Conservation (phyloP, 1,284 basidiomycete species). For the Apiotrichum veenhuisii region DNA sequence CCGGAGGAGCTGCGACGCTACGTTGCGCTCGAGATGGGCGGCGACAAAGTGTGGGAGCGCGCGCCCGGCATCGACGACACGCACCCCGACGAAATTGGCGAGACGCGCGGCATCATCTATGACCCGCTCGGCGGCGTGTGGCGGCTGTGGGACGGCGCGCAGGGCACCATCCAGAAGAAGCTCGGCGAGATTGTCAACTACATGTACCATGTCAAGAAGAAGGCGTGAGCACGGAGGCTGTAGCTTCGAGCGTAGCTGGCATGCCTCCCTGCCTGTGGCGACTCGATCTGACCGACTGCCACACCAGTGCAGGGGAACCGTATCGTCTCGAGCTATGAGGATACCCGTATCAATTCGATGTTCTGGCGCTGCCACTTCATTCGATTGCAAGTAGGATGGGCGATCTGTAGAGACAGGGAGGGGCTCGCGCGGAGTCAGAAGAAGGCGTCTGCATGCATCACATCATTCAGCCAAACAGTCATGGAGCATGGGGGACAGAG, state of each 20-base stretch:
- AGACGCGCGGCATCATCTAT: constrained; percentile 77
- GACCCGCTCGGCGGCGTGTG: constrained; percentile 71
- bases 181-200: constrained; percentile 48
- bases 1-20: constrained; percentile 82
- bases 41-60: constrained; percentile 43
- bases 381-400: too few relatives aligned
- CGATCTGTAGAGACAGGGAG: background rate
- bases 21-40: constrained; percentile 62
- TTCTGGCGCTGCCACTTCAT: too few relatives aligned
- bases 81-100: constrained; percentile 63
- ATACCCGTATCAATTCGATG: too few relatives aligned
- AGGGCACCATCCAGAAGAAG: constrained; percentile 55
- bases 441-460: background rate
- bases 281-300: too few relatives aligned
- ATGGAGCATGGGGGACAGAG: too few relatives aligned
- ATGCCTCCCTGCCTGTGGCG: too few relatives aligned
- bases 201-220: constrained; percentile 48
- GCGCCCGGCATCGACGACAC: constrained; percentile 51
- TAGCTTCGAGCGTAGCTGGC: background rate
- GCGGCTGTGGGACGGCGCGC: constrained; percentile 62
- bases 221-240: background rate
- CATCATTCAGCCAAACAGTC: background rate
- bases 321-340: too few relatives aligned
- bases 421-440: background rate
- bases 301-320: too few relatives aligned